Percentiles rank a stretch among this genome's conserved stretches.
These are phyloP conservation scores for Aspergillus jensenii DNA, from an alignment of 2,329 filamentous ascomycete species.

Conservation along the genomic window DNA sequence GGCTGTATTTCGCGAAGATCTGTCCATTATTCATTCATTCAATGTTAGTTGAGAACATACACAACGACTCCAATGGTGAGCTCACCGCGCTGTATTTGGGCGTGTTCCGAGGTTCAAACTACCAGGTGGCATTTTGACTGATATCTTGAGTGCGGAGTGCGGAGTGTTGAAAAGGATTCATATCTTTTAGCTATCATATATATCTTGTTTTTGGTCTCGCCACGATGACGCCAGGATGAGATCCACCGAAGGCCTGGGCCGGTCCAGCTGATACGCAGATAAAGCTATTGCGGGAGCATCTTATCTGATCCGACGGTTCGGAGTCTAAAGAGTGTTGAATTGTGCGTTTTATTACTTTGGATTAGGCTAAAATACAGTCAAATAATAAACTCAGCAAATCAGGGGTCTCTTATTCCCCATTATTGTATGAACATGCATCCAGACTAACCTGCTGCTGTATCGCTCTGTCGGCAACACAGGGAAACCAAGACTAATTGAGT, in stretches of 20 bases:
- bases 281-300: background rate
- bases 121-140: background rate
- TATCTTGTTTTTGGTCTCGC: background rate
- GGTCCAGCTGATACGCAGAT: background rate
- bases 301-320: background rate
- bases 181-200: background rate
- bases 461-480: no score
- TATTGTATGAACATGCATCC: no score
- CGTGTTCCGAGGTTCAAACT: background rate
- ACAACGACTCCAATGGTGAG: background rate
- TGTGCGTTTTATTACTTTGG: no score
- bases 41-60: background rate
- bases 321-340: no score
- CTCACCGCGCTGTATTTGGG: background rate
- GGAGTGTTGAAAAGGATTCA: background rate
- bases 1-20: background rate
- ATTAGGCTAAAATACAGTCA: no score
- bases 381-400: no score
- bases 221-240: constrained; percentile 3
- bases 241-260: background rate
- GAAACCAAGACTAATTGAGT: no score
- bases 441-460: no score
- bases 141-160: background rate
- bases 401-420: no score
- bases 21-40: background rate